Evolutionary conservation across 345 rosid genomes (phyloP).

Genomic region (Dimocarpus longan): DNA sequence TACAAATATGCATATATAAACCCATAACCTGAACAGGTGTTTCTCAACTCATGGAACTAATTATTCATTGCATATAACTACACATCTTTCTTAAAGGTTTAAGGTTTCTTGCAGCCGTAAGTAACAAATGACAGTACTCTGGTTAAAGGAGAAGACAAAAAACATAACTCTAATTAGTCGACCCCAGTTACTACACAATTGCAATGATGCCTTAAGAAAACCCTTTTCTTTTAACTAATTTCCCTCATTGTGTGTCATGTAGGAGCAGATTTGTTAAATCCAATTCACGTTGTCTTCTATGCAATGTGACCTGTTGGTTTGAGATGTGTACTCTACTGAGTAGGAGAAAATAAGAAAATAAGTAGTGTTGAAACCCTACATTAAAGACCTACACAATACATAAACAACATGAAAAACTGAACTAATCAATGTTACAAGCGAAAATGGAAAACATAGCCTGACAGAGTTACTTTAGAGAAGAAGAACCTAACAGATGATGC

Average conservation of each 20-base stretch:
- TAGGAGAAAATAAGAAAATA: background rate
- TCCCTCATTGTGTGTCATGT: background rate
- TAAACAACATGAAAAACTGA: background rate
- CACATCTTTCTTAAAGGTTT: background rate
- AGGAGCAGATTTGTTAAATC: conserved; percentile 3
- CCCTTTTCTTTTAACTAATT: background rate
- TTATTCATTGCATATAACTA: too few relatives aligned
- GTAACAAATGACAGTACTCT: too few relatives aligned
- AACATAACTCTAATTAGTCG: background rate
- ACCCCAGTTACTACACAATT: background rate
- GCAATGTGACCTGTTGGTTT: background rate
- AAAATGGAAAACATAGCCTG: background rate
- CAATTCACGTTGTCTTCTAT: background rate
- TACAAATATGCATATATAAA: too few relatives aligned
- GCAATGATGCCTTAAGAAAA: background rate
- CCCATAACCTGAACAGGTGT: too few relatives aligned
- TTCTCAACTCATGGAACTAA: too few relatives aligned
- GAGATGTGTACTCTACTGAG: background rate
- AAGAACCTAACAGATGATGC: conserved; percentile 6
- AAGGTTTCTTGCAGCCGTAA: background rate
- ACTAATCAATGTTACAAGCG: background rate
- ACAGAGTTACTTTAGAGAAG: background rate
- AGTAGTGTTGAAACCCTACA: background rate
- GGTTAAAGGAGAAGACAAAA: background rate
- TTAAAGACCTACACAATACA: background rate